These are phyloP conservation scores for Phytophthora fragariae DNA, from an alignment of 352 stramenopile genomes.

Conservation along the genomic window DNA sequence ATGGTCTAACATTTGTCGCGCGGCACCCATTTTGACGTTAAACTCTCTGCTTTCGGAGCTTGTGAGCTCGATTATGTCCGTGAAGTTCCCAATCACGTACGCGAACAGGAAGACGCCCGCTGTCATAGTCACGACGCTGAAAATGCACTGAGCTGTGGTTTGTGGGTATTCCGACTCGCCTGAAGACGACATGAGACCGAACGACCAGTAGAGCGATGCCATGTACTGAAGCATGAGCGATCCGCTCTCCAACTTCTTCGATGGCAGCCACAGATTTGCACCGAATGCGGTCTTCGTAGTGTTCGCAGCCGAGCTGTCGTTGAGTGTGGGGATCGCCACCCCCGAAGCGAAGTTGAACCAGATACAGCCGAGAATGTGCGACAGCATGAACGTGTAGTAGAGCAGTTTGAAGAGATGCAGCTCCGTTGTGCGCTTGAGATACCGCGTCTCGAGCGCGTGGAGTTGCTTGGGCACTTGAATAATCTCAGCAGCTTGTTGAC, in stretches of 20 bases:
- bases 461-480: constrained; percentile 1
- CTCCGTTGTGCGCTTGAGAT: constrained; percentile 2
- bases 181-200: constrained; percentile 57
- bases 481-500: not conserved
- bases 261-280: not conserved
- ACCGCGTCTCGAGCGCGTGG: not conserved
- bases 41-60: constrained; percentile 59
- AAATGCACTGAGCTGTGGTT: constrained; percentile 45
- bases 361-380: not conserved
- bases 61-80: constrained; percentile 57
- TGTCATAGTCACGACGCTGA: constrained; percentile 49
- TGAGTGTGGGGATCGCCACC: not conserved
- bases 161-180: constrained; percentile 44
- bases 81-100: constrained; percentile 60
- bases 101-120: constrained; percentile 50
- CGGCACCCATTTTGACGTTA: constrained; percentile 50
- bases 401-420: not conserved
- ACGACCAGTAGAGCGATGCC: constrained; percentile 54
- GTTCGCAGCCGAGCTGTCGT: not conserved
- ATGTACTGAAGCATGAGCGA: constrained; percentile 41
- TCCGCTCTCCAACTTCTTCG: constrained; percentile 20
- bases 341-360: constrained; percentile 1
- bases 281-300: not conserved
- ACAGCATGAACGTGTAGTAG: constrained; percentile 6
- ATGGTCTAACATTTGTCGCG: constrained; percentile 55